phyloP scores from a whole-genome alignment of 805 yeast species.

The Nakazawaea holstii region DNA sequence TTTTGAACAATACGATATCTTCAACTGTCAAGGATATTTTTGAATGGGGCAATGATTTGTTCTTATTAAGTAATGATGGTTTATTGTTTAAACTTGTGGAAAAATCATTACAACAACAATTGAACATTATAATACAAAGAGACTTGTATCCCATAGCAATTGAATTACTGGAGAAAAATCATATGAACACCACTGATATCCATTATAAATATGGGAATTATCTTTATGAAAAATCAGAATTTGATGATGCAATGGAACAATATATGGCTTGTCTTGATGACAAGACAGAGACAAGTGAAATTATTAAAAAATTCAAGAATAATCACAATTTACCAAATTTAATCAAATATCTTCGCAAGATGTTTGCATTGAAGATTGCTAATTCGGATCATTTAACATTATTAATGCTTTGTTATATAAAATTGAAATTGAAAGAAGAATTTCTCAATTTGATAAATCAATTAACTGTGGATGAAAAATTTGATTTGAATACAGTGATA shows the following conservation, averaged over 20 bases:
- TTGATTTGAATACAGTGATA: constrained; percentile 66
- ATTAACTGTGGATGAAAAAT: constrained; percentile 34
- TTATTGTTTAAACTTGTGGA: constrained; percentile 63
- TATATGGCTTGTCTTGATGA: constrained; percentile 45
- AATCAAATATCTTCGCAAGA: constrained; percentile 55
- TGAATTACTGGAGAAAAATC: constrained; percentile 46
- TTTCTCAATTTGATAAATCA: constrained; percentile 51
- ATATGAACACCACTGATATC: constrained; percentile 28
- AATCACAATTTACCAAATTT: constrained; percentile 65
- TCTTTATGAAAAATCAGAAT: constrained; percentile 61
- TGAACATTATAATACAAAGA: constrained; percentile 62
- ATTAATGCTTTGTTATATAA: constrained; percentile 73
- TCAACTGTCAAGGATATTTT: constrained; percentile 58
- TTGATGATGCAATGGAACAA: constrained; percentile 66
- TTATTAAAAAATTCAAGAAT: constrained; percentile 75
- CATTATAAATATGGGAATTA: constrained; percentile 65
- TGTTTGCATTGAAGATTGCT: constrained; percentile 51
- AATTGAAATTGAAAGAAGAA: constrained; percentile 56
- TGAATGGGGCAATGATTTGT: constrained; percentile 49
- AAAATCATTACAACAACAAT: constrained; percentile 58
- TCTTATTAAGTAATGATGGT: constrained; percentile 70
- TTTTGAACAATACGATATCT: constrained; percentile 65
- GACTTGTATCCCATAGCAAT: constrained; percentile 72
- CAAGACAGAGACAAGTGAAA: constrained; percentile 59
- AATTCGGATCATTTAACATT: constrained; percentile 80